Evolutionary conservation across 176 grass and related monocot species (phyloP), one percentile per base, ranked within the genome.

Genomic region (Carex kokanica): DNA sequence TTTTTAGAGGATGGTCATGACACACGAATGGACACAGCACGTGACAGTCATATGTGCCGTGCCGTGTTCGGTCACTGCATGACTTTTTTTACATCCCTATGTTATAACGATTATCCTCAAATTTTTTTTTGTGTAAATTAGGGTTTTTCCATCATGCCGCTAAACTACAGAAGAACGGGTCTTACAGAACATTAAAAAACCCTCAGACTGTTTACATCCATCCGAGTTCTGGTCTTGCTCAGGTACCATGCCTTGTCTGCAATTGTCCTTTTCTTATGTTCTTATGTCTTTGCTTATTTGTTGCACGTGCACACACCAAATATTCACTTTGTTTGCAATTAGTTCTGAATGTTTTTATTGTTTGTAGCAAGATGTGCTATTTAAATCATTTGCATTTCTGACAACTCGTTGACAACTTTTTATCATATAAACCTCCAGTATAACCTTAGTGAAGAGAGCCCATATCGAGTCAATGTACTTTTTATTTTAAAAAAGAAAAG

Each of bases 141-240:
- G 96, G 96, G 65, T 93, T 98, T 87, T 98, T 98, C 89, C 96
- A 95, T 61, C 87, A 98, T 88, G 90, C 96, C 69, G 86, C 91
- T 54, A 90, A 89, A 85, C 83, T 95, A 85, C 96, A 95, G 83
- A 98, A 91, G 87, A 94, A 88, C 85, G 93, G 96, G 47, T 88
- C 93, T 34, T 98, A 98, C 63, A 87, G 88, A 87, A 98, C 93
- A 17, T 74, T 95, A 0, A 98, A 98, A 90, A 98, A 91, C 78
- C 91, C 88, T 83, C 89, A 92, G 81, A 98, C 92, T 8, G 92
- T 98, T 34, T 91, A 86, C 83, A 86, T 98, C 11, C 96, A 98
- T 66, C 96, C 96, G 63, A 98, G 88, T 83, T 93, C 93, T 85
- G 96, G 96, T 86, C 62, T 98, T 62, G 93, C 96, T 3, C 87